Evolutionary conservation across 768 basidiomycete species (phyloP), one percentile per base, ranked within the genome.

Genomic region (Phylloporus rhodoxanthus): DNA sequence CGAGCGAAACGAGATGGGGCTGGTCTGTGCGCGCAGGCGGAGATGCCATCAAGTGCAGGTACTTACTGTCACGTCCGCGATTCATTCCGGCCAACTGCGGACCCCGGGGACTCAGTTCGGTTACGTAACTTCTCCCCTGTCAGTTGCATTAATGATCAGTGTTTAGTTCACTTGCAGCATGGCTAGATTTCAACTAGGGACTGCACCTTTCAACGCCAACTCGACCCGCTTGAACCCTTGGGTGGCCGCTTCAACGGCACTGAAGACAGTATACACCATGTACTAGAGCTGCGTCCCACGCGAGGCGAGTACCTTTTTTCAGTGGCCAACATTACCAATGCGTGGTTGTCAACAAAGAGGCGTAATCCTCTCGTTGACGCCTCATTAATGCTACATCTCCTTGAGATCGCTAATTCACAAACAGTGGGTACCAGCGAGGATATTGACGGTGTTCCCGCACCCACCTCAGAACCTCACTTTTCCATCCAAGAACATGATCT

Each of bases 1-100:
- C 85, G 9, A 92, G 79, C 20, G 85, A 81, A 29, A 87, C 77
- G 19, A 91, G 79, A 52, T 85, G 80, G 4, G 84, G 76, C 47
- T 80, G 78, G 45, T 77, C 75, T 5, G 62, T 32, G 28, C 9
- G 10, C 2, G 19, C 34, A 54, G 60, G 51, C 21, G 55, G 48
- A 14, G 63, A 60, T 5, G 55, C 40, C 65, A 67, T 65, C 29
- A 30, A 37, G 36, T 32, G 1, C 19, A n/a, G n/a, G n/a, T n/a
- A 20, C 19, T 37, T 4, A 2, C 28, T 25, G 28, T 29, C 28
- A 25, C 25, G 10, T 29, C 2, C 11, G 28, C 28, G 10, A 32
- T 32, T 32, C 30, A 32, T 32, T 5, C 30, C 32, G 30, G 15
- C 32, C 13, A 15, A 13, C 3, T 3, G 32, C 15, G 15, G 32